Conservation (phyloP, 1,284 basidiomycete species). For the Ganoderma boninense region DNA sequence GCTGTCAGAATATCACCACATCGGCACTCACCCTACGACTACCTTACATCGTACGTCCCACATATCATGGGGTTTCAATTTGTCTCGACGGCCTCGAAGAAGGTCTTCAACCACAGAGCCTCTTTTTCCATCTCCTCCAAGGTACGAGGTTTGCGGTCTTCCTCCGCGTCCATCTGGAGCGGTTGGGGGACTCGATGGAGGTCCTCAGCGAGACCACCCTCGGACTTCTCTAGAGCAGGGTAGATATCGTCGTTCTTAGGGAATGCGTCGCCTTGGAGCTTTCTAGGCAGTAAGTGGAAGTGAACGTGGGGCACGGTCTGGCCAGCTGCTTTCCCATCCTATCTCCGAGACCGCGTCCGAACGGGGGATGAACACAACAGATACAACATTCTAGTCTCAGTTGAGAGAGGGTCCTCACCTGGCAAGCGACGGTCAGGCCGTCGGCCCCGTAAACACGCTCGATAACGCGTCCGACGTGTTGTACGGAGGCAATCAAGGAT, state of each 20-base stretch:
- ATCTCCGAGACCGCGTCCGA: conserved; percentile 5
- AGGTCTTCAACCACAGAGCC: conserved; percentile 44
- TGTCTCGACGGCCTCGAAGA: conserved; percentile 39
- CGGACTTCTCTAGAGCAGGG: conserved; percentile 75
- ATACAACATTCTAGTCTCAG: neutral
- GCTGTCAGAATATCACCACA: neutral
- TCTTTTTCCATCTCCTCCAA: conserved; percentile 49
- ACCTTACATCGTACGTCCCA: neutral
- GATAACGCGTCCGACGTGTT: conserved; percentile 72
- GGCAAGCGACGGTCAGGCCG: conserved; percentile 83
- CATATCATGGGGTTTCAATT: neutral
- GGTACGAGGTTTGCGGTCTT: conserved; percentile 70
- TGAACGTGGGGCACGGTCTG: conserved; percentile 93
- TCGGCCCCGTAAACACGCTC: conserved; percentile 79
- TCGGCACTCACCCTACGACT: neutral
- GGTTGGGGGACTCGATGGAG: conserved; percentile 38
- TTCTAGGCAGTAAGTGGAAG: conserved; percentile 88
- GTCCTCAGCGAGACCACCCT: conserved; percentile 56
- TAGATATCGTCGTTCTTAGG: conserved; percentile 82
- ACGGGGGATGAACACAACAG: neutral
- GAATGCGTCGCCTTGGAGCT: conserved; percentile 72
- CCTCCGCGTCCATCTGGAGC: conserved; percentile 71
- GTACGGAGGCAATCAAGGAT: conserved; percentile 82
- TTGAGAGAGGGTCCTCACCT: conserved; percentile 55
- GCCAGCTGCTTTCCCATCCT: conserved; percentile 89